phyloP scores from a whole-genome alignment of 306 rosid species.

The apple (Malus domestica) region ASM211411v1 NC_041799.1:16913001-16913500 shows the following conservation, averaged over 20 bases:
- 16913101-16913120: not conserved
- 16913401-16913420: not conserved
- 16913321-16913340: slow-evolving; percentile 8
- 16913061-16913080: not conserved
- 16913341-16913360: slow-evolving; percentile 3
- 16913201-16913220: slow-evolving; percentile 68
- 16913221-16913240: slow-evolving; percentile 86
- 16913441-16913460: not conserved
- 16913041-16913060: not conserved
- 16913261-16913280: slow-evolving; percentile 23
- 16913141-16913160: slow-evolving; percentile 74
- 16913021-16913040: not conserved
- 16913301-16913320: not conserved
- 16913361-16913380: not conserved
- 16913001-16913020: not conserved
- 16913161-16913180: slow-evolving; percentile 92
- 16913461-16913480: not conserved
- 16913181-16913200: slow-evolving; percentile 64
- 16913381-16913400: not conserved
- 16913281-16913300: slow-evolving; percentile 7
- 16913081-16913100: not conserved
- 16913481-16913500: not conserved
- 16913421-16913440: not conserved
- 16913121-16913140: slow-evolving; percentile 59
- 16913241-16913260: slow-evolving; percentile 67